Evolutionary conservation across 2,329 filamentous ascomycete genomes (phyloP), one percentile per base, ranked within the genome.

Genomic region (Paracamarosporium sp.): DNA sequence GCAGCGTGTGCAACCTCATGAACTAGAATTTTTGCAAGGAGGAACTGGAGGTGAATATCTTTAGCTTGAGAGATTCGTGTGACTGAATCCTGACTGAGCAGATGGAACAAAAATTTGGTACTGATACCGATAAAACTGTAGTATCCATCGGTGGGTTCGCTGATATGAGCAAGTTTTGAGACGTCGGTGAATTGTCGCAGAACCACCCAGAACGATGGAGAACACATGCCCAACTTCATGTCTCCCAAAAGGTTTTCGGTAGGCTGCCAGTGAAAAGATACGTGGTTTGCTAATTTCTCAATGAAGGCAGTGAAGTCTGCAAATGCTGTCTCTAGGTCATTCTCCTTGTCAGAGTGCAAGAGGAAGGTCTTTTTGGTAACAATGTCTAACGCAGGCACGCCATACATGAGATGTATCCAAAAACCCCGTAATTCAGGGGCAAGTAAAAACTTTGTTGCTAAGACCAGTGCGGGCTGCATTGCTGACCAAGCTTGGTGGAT

Each of bases 351-450:
- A 4, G 31, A 25, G 25, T 25, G n/a, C n/a, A 13, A 6, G 7
- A 51, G 48, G n/a, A 43, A 41, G 7, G 17, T 15, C 22, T 43
- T 51, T 27, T 17, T 27, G 3, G 48, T 43, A 15, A 27, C 27
- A 8, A 8, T 6, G 27, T 41, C 35, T 5, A 36, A 43, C 2
- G 15, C 33, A n/a, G 35, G 24, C n/a, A 11, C 24, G 5, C 48
- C 48, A n/a, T 41, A 40, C 35, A 51, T 41, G 3, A 51, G 36
- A n/a, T 51, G 48, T 25, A 27, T 31, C 48, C 48, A 51, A 30
- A 41, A 51, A 4, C 13, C 17, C 20, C 40, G 35, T 2, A 43
- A 24, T 17, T 31, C 24, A 1, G 27, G 48, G n/a, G 36, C 24
- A 7, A 25, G 27, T 5, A 51, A n/a, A 9, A 51, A 24, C 35